Base-by-base conservation (phyloP, 2,329 filamentous ascomycete species). In the Septoria petroselini region DNA sequence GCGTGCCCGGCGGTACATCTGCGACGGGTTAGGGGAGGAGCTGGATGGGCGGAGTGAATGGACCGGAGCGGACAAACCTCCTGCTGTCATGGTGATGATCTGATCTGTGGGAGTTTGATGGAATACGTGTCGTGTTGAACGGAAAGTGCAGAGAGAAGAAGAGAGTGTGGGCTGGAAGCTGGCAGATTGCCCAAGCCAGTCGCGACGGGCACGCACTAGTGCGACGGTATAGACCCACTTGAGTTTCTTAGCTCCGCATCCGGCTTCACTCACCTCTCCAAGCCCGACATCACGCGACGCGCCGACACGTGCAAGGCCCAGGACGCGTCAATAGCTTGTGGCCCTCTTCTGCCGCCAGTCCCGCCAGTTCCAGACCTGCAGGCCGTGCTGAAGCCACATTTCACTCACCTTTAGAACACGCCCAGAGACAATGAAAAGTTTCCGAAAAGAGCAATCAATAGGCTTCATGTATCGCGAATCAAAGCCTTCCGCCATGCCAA, bases 1-100 rank as follows among this genome's bases (percentile, higher is more conserved):
- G 67, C n/a, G 68, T 68, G 58, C 64, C 65, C 12, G 51, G 21
- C 6, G 60, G 46, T 12, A 31, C 38, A 17, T 47, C 43, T 47
- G 35, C 12, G 35, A 19, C 15, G 15, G 14, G 35, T 47, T 29
- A 40, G 43, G n/a, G n/a, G n/a, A n/a, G n/a, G n/a, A n/a, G n/a
- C n/a, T n/a, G n/a, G n/a, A n/a, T n/a, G n/a, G n/a, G n/a, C n/a
- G n/a, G n/a, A n/a, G n/a, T n/a, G n/a, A n/a, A n/a, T n/a, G n/a
- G n/a, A n/a, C n/a, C n/a, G n/a, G n/a, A n/a, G n/a, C n/a, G n/a
- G n/a, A n/a, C n/a, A n/a, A n/a, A 47, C 43, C 43, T 47, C 43
- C 43, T 39, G 34, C 43, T 21, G 43, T 34, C 43, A 47, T 47
- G 34, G 15, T 39, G 18, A 7, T 12, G 15, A 14, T 33, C n/a